phyloP scores from a whole-genome alignment of 1,284 basidiomycete species.

The Ganoderma meredithae region DNA sequence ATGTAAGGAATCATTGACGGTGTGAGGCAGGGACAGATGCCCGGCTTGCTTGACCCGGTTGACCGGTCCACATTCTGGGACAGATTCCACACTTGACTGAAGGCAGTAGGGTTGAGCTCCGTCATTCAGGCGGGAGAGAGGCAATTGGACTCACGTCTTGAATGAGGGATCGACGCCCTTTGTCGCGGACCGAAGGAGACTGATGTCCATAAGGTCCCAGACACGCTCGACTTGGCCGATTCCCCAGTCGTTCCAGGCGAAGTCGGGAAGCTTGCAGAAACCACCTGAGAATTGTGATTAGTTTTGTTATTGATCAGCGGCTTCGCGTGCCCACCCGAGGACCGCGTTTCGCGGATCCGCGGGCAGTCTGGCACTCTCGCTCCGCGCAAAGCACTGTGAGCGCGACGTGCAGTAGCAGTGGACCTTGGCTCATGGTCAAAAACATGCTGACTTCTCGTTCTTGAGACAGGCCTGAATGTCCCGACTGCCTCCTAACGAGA shows the following conservation, averaged over 20 bases:
- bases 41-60: constrained; percentile 81
- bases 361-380: too few relatives aligned
- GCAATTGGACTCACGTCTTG: constrained; percentile 71
- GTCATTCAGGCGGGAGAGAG: not conserved
- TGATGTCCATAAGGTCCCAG: constrained; percentile 95
- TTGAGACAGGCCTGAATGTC: not conserved
- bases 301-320: not conserved
- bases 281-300: constrained; percentile 59
- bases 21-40: constrained; percentile 92
- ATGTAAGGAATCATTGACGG: constrained; percentile 97
- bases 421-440: not conserved
- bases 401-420: too few relatives aligned
- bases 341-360: not conserved
- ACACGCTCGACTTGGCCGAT: constrained; percentile 92
- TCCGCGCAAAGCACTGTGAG: too few relatives aligned
- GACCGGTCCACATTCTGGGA: constrained; percentile 96
- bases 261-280: constrained; percentile 87
- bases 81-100: constrained; percentile 92
- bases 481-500: not conserved
- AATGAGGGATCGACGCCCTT: constrained; percentile 85
- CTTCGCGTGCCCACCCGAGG: not conserved
- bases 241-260: constrained; percentile 95
- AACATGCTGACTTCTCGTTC: not conserved
- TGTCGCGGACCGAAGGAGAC: constrained; percentile 81
- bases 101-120: not conserved